Evolutionary conservation across 352 stramenopile genomes (phyloP).

Genomic region (Peronospora farinosa): DNA sequence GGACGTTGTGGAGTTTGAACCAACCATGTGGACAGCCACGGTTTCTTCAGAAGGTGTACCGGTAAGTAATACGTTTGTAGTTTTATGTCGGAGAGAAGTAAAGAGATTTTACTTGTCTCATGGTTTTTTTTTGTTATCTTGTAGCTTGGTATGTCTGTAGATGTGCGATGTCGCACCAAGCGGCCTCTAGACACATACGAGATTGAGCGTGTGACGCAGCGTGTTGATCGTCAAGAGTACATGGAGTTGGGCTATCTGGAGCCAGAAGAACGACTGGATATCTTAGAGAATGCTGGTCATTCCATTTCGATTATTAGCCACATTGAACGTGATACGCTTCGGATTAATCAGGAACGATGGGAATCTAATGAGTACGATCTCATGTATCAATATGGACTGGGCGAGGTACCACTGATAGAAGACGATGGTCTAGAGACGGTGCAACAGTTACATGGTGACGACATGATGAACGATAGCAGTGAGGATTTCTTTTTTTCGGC

Average conservation of each 20-base stretch:
- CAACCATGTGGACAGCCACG: conserved; percentile 73
- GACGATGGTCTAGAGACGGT: conserved; percentile 52
- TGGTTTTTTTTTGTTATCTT: conserved; percentile 8
- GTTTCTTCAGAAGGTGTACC: conserved; percentile 72
- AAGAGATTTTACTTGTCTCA: not conserved
- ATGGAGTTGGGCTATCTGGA: conserved; percentile 81
- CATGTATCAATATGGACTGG: conserved; percentile 73
- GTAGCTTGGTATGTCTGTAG: conserved; percentile 62
- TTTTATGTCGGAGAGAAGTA: not conserved
- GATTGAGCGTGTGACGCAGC: conserved; percentile 41
- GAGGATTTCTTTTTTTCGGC: conserved; percentile 48
- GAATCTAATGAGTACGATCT: conserved; percentile 84
- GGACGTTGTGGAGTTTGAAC: conserved; percentile 77
- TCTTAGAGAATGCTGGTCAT: conserved; percentile 62
- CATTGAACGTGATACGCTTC: conserved; percentile 60
- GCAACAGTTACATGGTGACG: conserved; percentile 33
- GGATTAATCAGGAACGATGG: conserved; percentile 76
- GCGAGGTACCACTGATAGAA: conserved; percentile 55
- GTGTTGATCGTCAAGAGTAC: conserved; percentile 66
- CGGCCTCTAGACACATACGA: conserved; percentile 63
- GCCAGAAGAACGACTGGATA: conserved; percentile 67
- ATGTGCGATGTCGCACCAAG: conserved; percentile 56
- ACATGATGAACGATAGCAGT: conserved; percentile 48
- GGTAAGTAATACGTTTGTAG: conserved; percentile 24
- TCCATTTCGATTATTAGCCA: conserved; percentile 56